phyloP scores from a whole-genome alignment of 202 grass and related monocot species.

The Bolboschoenoplectus hybrid region DNA sequence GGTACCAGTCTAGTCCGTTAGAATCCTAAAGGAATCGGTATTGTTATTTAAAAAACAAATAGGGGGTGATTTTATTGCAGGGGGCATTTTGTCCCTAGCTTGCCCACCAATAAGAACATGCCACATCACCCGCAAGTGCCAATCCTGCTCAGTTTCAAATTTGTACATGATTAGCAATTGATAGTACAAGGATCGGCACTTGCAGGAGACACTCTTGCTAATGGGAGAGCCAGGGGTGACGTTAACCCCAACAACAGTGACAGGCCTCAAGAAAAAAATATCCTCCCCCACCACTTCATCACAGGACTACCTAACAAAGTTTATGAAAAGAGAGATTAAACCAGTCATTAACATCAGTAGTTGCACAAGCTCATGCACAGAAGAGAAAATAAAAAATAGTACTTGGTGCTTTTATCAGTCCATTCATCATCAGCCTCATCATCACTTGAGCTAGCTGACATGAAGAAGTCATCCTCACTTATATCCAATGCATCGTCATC shows the following conservation, averaged over 20 bases:
- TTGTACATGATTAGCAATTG: background rate
- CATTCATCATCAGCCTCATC: conserved; percentile 98
- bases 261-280: background rate
- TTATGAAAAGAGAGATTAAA: conserved; percentile 5
- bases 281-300: background rate
- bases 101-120: background rate
- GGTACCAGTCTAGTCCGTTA: background rate
- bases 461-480: conserved; percentile 96
- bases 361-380: background rate
- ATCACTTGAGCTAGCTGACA: conserved; percentile 96
- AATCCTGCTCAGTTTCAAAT: background rate
- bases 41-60: background rate
- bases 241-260: background rate
- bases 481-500: conserved; percentile 92
- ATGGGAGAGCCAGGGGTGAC: background rate
- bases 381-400: conserved; percentile 40
- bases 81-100: background rate
- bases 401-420: conserved; percentile 98
- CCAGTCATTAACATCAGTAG: conserved; percentile 4
- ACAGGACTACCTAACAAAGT: background rate
- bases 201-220: background rate
- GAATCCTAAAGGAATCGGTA: background rate
- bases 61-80: background rate
- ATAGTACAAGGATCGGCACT: background rate
- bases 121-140: background rate